Evolutionary conservation across 1,284 basidiomycete species (phyloP).

Genomic region (Rhodotorula sp.): DNA sequence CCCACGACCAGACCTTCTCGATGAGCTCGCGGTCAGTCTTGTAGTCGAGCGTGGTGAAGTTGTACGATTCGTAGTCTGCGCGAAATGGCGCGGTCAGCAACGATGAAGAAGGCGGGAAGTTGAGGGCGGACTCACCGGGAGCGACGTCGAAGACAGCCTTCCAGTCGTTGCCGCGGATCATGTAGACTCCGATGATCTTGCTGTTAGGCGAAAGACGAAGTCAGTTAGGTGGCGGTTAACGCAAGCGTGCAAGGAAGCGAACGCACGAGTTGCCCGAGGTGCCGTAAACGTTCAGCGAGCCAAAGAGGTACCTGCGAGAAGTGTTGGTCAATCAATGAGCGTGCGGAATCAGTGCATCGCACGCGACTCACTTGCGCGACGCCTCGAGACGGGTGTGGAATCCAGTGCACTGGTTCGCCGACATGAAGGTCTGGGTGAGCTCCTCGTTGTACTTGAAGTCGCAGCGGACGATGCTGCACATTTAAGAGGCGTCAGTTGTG

Average conservation of each 20-base stretch:
- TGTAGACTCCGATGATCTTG: constrained; percentile 63
- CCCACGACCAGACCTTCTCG: constrained; percentile 86
- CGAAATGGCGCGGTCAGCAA: no score
- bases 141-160: constrained; percentile 70
- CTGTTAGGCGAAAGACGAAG: no score
- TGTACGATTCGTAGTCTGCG: constrained; percentile 82
- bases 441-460: constrained; percentile 78
- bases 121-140: constrained; percentile 53
- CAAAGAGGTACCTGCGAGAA: constrained; percentile 65
- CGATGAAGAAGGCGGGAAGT: no score
- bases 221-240: not conserved
- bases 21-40: constrained; percentile 80
- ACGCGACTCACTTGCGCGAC: constrained; percentile 63
- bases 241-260: constrained; percentile 34
- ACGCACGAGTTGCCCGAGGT: constrained; percentile 62
- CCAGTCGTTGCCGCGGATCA: constrained; percentile 71
- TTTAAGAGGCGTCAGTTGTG: not conserved
- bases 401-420: constrained; percentile 74
- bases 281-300: constrained; percentile 87
- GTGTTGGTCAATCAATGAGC: no score
- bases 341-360: no score
- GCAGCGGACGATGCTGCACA: not conserved
- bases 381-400: constrained; percentile 96
- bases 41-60: constrained; percentile 64
- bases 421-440: constrained; percentile 89